A percentile compares a stretch with the other conserved stretches of the same genome.
Conservation (phyloP, 108 stramenopile species). For the Pseudonitzschia multiseries region DNA sequence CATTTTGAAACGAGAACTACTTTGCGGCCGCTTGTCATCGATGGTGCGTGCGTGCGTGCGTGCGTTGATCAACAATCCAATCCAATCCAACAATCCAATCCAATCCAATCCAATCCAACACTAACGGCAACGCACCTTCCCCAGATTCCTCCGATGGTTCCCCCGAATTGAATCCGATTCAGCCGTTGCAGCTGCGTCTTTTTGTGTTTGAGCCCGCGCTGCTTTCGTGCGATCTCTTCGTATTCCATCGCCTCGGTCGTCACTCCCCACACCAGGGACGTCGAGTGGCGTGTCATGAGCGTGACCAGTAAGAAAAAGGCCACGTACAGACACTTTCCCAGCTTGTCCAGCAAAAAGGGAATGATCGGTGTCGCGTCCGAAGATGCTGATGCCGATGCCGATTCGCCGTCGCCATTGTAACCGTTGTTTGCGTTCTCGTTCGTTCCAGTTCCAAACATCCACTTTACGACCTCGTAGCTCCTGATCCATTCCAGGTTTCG, state of each 20-base stretch:
- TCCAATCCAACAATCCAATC: background rate
- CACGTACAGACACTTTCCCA: constrained; percentile 67
- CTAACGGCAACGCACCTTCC: constrained; percentile 60
- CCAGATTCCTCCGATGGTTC: constrained; percentile 82
- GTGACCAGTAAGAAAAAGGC: constrained; percentile 86
- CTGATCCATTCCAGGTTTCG: background rate
- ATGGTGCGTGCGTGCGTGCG: background rate
- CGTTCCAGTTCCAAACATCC: constrained; percentile 4
- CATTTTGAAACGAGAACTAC: no score
- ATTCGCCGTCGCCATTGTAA: no score
- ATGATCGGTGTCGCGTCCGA: no score
- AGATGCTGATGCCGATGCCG: no score
- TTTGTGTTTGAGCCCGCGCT: constrained; percentile 26
- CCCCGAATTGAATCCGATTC: constrained; percentile 85
- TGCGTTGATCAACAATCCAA: no score
- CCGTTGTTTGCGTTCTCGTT: constrained; percentile 4
- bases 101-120: background rate
- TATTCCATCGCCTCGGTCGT: constrained; percentile 92
- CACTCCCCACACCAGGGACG: constrained; percentile 86
- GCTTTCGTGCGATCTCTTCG: constrained; percentile 73
- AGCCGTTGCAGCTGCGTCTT: constrained; percentile 62
- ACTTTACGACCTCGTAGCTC: background rate
- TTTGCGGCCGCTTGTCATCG: no score
- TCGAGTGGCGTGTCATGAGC: constrained; percentile 86
- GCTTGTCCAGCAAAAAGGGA: constrained; percentile 38